Percentiles rank a stretch among this genome's conserved stretches.
Evolutionary conservation across 371 early-diverging fungal genomes (phyloP).

Genomic region (Phascolomyces articulosus): DNA sequence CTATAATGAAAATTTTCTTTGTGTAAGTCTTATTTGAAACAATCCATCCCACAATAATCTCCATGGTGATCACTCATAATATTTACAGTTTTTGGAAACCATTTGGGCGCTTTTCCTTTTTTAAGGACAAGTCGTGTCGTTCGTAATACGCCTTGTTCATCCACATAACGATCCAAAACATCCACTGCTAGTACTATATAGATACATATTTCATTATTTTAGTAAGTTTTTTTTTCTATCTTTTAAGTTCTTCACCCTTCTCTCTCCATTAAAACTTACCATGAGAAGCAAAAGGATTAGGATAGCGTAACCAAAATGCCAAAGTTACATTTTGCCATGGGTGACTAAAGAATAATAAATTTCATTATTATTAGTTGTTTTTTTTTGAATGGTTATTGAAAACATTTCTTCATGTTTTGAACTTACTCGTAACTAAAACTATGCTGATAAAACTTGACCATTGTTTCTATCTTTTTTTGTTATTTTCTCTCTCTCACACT

Average conservation of each 20-base stretch:
- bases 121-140: constrained; percentile 91
- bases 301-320: constrained; percentile 94
- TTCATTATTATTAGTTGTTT: neutral
- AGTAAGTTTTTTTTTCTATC: too few species aligned
- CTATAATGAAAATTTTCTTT: constrained; percentile 39
- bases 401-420: too few species aligned
- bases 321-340: constrained; percentile 86
- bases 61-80: neutral
- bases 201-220: neutral
- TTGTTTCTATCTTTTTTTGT: constrained; percentile 21
- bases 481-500: neutral
- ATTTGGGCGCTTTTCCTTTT: constrained; percentile 84
- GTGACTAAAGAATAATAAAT: constrained; percentile 46
- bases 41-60: too few species aligned
- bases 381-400: neutral
- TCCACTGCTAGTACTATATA: constrained; percentile 80
- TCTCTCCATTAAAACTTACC: constrained; percentile 58
- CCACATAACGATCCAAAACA: constrained; percentile 87
- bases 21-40: neutral
- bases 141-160: constrained; percentile 79
- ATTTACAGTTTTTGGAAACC: constrained; percentile 69
- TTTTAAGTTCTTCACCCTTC: too few species aligned
- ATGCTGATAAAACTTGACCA: constrained; percentile 82
- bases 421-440: constrained; percentile 74
- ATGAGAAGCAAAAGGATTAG: constrained; percentile 97